Conservation (phyloP, 2,329 filamentous ascomycete genomes). For the Colletotrichum sp. region DNA sequence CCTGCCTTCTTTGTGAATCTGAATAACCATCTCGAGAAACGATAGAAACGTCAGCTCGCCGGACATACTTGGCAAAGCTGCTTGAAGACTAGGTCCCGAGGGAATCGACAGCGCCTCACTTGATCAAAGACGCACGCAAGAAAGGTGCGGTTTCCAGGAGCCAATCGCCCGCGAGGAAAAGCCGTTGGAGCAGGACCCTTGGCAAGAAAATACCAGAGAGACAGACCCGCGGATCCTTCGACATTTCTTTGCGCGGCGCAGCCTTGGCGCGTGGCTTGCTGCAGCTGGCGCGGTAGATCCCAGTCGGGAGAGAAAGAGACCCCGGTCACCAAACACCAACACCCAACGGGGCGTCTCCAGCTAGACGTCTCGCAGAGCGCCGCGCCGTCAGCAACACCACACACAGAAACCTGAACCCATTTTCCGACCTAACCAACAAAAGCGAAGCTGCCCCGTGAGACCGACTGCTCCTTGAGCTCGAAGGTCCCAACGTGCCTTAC, state of each 20-base stretch:
- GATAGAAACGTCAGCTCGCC: background rate
- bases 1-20: background rate
- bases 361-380: background rate
- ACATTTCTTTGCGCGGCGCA: constrained; percentile 13
- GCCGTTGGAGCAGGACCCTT: background rate
- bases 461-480: background rate
- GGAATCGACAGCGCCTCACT: constrained; percentile 1
- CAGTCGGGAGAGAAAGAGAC: background rate
- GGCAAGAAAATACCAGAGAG: background rate
- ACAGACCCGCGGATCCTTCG: background rate
- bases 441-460: constrained; percentile 1
- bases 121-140: background rate
- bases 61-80: background rate
- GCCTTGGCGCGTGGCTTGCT: constrained; percentile 17
- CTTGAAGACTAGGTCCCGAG: background rate
- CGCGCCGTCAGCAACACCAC: background rate
- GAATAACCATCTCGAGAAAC: background rate
- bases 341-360: background rate
- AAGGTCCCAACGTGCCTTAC: background rate
- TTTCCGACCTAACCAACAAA: constrained; percentile 5
- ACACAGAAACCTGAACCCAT: background rate
- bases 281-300: constrained; percentile 12
- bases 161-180: background rate
- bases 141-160: background rate
- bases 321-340: background rate